Percentiles rank a stretch among this genome's conserved stretches.
Conservation (phyloP, 805 yeast genomes). For the Tetrapisispora arboricola region DNA sequence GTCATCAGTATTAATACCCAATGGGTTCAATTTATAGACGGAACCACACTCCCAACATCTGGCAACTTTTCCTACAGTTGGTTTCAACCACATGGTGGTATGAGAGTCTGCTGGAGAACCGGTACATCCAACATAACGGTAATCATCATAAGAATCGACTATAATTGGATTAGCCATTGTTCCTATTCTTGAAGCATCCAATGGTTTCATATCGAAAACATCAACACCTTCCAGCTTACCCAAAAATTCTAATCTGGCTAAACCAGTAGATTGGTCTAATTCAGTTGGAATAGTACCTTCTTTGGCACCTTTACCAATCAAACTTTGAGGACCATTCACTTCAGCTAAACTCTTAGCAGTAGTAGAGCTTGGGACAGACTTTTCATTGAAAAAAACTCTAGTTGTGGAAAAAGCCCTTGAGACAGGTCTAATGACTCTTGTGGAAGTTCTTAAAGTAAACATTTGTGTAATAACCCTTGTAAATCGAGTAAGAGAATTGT, state of each 20-base stretch:
- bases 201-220: constrained; percentile 79
- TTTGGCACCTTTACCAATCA: constrained; percentile 86
- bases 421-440: constrained; percentile 24
- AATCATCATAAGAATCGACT: constrained; percentile 82
- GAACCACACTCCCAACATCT: constrained; percentile 99
- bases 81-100: constrained; percentile 84
- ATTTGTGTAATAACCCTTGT: too few relatives aligned
- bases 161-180: constrained; percentile 82
- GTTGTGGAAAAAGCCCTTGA: constrained; percentile 28
- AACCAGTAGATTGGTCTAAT: constrained; percentile 94
- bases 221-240: constrained; percentile 95
- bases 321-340: constrained; percentile 64
- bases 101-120: constrained; percentile 94
- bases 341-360: constrained; percentile 64
- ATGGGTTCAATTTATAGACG: constrained; percentile 77
- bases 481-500: too few relatives aligned
- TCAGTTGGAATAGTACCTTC: constrained; percentile 85
- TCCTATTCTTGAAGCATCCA: constrained; percentile 82
- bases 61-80: constrained; percentile 68
- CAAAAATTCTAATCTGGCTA: constrained; percentile 89
- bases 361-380: constrained; percentile 30
- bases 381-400: constrained; percentile 21
- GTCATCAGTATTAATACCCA: constrained; percentile 68
- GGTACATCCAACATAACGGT: constrained; percentile 94
- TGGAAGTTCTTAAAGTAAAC: constrained; percentile 31